Base-by-base conservation (phyloP, 2,329 filamentous ascomycete species). In the Bipolaris cookei region DNA sequence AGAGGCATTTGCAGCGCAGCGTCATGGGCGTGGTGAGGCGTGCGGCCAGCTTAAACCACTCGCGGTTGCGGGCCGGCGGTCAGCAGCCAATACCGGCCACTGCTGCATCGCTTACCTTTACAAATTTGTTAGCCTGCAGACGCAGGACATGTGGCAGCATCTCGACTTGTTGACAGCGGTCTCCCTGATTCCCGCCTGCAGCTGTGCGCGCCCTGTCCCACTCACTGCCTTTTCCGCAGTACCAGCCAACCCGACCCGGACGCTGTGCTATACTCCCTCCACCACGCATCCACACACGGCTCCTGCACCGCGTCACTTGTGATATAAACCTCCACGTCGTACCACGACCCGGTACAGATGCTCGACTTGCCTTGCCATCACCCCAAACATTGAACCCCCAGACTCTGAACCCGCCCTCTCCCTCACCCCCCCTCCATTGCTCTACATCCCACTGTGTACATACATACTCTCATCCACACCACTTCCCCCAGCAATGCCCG, bases 401-500 rank as follows among this genome's bases (percentile, higher is more conserved):
- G n/a, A n/a, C n/a, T n/a, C n/a, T n/a, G n/a, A n/a, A n/a, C n/a
- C n/a, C n/a, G n/a, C 20, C 57, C 28, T 63, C 48, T 51, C 59
- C 48, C 52, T 20, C 52, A 51, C 52, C 43, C 38, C 30, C 13
- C 59, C 32, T 54, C 48, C 16, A 56, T 56, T 49, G 48, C 41
- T 44, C 54, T 28, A 28, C 25, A 10, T 28, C 51, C 64, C 58
- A 32, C 52, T 59, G 59, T 66, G 48, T 59, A 51, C 45, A 48
- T 44, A 54, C 23, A 55, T 51, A 57, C 47, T 64, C 58, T 58
- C 58, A 46, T 66, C 65, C 30, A 58, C 67, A 63, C 25, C 3
- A 10, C 28, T 28, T 46, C 25, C 18, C 46, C 30, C 58, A 44
- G 59, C 64, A 57, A 88, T 88, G 86, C 85, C 86, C 55, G 77